A percentile compares a stretch with the other conserved stretches of the same genome.
phyloP scores from a whole-genome alignment of 2,329 filamentous ascomycete genomes.

The Pseudogymnoascus sp. region DNA sequence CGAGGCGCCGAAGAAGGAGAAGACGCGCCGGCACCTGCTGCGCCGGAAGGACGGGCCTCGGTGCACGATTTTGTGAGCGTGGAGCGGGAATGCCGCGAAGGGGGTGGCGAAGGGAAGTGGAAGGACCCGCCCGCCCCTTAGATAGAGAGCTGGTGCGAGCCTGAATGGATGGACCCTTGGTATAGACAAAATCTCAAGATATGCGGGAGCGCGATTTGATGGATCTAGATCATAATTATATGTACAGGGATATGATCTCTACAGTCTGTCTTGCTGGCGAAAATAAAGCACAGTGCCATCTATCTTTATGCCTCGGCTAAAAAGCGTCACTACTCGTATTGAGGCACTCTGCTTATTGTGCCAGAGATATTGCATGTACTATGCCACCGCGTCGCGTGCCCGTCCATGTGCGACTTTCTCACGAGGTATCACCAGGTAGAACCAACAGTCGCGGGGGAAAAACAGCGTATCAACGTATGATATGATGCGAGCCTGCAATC shows the following conservation, averaged over 20 bases:
- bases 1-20: constrained; percentile 27
- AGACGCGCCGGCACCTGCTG: constrained; percentile 18
- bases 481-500: background rate
- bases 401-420: constrained; percentile 1
- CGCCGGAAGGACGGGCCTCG: constrained; percentile 16
- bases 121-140: background rate
- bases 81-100: background rate
- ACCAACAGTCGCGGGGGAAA: background rate
- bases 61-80: constrained; percentile 31
- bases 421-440: background rate
- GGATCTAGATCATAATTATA: constrained; percentile 5
- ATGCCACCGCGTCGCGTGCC: background rate
- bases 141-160: background rate
- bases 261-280: background rate
- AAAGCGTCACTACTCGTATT: background rate
- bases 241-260: constrained; percentile 6
- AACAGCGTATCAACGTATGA: background rate
- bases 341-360: background rate
- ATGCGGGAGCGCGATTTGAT: background rate
- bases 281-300: background rate
- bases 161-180: background rate
- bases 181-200: constrained; percentile 4
- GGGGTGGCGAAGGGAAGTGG: background rate
- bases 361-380: background rate
- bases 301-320: background rate